Evolutionary conservation across 2,329 filamentous ascomycete species (phyloP), one percentile per base, ranked within the genome.

Genomic region (Pseudogymnoascus sp.): DNA sequence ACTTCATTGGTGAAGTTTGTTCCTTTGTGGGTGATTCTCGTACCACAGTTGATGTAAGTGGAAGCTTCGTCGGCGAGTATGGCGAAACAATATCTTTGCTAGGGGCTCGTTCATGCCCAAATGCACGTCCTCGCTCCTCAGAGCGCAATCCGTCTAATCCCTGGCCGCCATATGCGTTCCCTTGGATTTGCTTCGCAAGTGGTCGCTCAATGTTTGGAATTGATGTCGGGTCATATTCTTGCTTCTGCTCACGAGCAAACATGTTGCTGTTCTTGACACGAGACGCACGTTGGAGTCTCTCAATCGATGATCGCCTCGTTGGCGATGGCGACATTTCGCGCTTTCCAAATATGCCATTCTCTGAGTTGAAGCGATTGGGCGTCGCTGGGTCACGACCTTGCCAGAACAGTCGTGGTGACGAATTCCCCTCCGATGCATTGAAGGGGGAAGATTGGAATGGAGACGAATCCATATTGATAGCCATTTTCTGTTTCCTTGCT

Each of bases 211-310:
- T 83, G 65, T 90, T 81, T 54, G 89, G 88, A 63, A 92, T 77
- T 68, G 86, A 85, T 63, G 88, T 83, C 29, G 93, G 91, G 75
- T 97, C 91, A 80, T 97, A 97, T 79, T 96, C 90, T 75, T 92
- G 86, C 77, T 93, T 93, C 73, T 92, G 89, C 77, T 97, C 93
- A 63, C 93, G 88, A 45, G 91, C 92, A 74, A 96, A 91, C 82
- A 97, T 97, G 78, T 88, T 96, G 83, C 93, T 97, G 79, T 96
- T 97, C 82, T 93, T 96, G 71, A 99, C 95, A 66, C 95, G 89
- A 63, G 93, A 96, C 34, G 92, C 93, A 74, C 88, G 91, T 78
- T 97, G 96, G 65, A 99, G 83, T 72, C 93, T 93, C 82, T 99
- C 95, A 69, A 99, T 93, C 16, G 93, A 97, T 54, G 91, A 90